phyloP scores from a whole-genome alignment of 225 moss, liverwort and hornwort genomes.

The Physcomitrium patens region DNA sequence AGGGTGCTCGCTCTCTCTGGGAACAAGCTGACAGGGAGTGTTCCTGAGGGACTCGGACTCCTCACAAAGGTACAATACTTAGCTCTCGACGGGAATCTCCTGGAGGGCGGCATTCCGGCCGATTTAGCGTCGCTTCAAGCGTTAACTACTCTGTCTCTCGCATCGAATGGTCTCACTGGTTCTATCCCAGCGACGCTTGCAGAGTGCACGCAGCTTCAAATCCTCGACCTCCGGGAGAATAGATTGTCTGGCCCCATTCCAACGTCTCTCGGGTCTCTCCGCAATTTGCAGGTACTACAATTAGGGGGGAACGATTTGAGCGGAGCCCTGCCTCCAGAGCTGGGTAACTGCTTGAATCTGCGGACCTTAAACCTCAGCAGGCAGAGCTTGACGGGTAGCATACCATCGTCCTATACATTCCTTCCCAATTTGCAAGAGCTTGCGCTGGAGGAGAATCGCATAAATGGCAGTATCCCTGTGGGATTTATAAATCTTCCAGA shows the following conservation, averaged over 20 bases:
- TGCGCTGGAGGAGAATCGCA: slow-evolving; percentile 53
- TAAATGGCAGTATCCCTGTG: slow-evolving; percentile 61
- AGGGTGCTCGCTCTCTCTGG: slow-evolving; percentile 51
- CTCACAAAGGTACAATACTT: slow-evolving; percentile 54
- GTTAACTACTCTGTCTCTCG: slow-evolving; percentile 52
- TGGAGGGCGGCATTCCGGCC: slow-evolving; percentile 51
- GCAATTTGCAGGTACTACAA: slow-evolving; percentile 68
- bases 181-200: slow-evolving; percentile 54
- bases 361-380: slow-evolving; percentile 57
- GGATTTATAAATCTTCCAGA: slow-evolving; percentile 51
- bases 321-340: slow-evolving; percentile 62
- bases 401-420: slow-evolving; percentile 59
- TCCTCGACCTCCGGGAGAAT: slow-evolving; percentile 63
- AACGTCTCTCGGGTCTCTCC: slow-evolving; percentile 57
- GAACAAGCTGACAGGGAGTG: slow-evolving; percentile 54
- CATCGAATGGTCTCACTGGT: slow-evolving; percentile 54
- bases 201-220: slow-evolving; percentile 50
- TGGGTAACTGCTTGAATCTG: slow-evolving; percentile 63
- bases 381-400: slow-evolving; percentile 56
- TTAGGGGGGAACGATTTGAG: slow-evolving; percentile 62
- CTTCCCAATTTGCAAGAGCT: slow-evolving; percentile 55
- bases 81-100: slow-evolving; percentile 50
- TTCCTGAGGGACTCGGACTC: slow-evolving; percentile 43
- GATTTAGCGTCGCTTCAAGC: slow-evolving; percentile 46
- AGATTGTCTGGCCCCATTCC: slow-evolving; percentile 56